Base-by-base conservation (phyloP, 1,284 basidiomycete species). In the Mycena sp. region DNA sequence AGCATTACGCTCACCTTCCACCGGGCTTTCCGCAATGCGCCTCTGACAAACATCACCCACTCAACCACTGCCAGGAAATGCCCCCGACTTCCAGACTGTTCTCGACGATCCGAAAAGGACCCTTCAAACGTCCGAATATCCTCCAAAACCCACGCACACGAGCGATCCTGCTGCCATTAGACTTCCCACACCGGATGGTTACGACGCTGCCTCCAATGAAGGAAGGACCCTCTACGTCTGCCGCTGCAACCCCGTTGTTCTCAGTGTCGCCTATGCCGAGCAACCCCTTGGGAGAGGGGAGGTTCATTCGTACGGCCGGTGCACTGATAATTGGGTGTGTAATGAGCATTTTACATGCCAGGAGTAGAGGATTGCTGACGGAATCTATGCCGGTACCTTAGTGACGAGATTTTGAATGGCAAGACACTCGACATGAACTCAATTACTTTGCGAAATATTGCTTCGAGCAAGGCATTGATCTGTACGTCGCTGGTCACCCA, bases 371-470 rank as follows among this genome's bases (percentile, higher is more conserved):
- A 23, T 56, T 11, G 17, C 44, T 63, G 25, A 53, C 21, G 40
- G 28, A 94, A 95, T 68, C 91, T 92, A 0, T 83, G 83, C 57
- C 28, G 21, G 30, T 7, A 14, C n/a, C 12, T 26, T 12, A 94
- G 93, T 21, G 93, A 95, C 74, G 92, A 95, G 72, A 91, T 94
- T 49, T 78, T 94, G 59, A 94, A 92, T 64, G 93, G 93, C 51
- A 96, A 95, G 80, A 95, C 94, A 1, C 87, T 89, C 62, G 96
- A 98, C 77, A 84, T 87, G 19, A 98, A 98, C 76, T 91, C 90
- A 4, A 86, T 74, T 91, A 87, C 77, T 94, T 95, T 72, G 94
- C 94, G 30, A 87, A 87, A 74, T 95, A 87, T 74, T 95, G 92
- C 75, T 97, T 97, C 74, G 91, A 95, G 71, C 85, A 93, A 43